A percentile compares a stretch with the other conserved stretches of the same genome.
These are phyloP conservation scores for Scleroderma bovista DNA, from an alignment of 768 basidiomycete genomes.

Conservation along the genomic window DNA sequence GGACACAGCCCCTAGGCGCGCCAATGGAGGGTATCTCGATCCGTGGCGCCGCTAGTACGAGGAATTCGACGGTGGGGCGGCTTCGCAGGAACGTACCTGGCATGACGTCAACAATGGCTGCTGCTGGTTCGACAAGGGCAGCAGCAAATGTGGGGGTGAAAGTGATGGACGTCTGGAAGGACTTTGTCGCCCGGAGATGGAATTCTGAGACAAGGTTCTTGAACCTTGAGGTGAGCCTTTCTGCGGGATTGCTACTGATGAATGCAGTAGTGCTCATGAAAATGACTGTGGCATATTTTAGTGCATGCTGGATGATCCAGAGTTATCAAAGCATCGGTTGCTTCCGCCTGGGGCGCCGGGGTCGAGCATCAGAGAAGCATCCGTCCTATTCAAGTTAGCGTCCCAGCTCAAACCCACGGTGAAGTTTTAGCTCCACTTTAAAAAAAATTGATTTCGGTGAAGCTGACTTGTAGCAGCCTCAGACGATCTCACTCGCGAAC, in stretches of 20 bases:
- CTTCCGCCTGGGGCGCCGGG: slow-evolving; percentile 64
- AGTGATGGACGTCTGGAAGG: slow-evolving; percentile 65
- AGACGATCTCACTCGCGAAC: slow-evolving; percentile 82
- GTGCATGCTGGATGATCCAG: slow-evolving; percentile 75
- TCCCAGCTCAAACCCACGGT: slow-evolving; percentile 73
- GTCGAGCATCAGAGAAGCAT: slow-evolving; percentile 58
- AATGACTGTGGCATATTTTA: slow-evolving; percentile 25
- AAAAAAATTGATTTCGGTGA: background rate
- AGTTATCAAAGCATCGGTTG: slow-evolving; percentile 67
- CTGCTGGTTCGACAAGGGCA: slow-evolving; percentile 8
- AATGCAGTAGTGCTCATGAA: slow-evolving; percentile 6
- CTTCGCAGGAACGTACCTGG: slow-evolving; percentile 56
- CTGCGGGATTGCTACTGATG: background rate
- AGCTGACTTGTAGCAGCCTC: slow-evolving; percentile 38
- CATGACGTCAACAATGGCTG: slow-evolving; percentile 7
- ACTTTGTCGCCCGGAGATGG: slow-evolving; percentile 70
- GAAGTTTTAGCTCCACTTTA: slow-evolving; percentile 11
- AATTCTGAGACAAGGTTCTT: slow-evolving; percentile 64
- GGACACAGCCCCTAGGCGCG: slow-evolving; percentile 30
- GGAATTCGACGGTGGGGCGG: slow-evolving; percentile 41
- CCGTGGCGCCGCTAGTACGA: slow-evolving; percentile 55
- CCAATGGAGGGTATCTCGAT: slow-evolving; percentile 55
- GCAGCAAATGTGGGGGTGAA: slow-evolving; percentile 26
- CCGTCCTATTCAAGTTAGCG: slow-evolving; percentile 88
- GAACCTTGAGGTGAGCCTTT: slow-evolving; percentile 71